These are phyloP conservation scores for Cryptococcus sp. DNA, from an alignment of 1,284 basidiomycete genomes.

Conservation along the genomic window DNA sequence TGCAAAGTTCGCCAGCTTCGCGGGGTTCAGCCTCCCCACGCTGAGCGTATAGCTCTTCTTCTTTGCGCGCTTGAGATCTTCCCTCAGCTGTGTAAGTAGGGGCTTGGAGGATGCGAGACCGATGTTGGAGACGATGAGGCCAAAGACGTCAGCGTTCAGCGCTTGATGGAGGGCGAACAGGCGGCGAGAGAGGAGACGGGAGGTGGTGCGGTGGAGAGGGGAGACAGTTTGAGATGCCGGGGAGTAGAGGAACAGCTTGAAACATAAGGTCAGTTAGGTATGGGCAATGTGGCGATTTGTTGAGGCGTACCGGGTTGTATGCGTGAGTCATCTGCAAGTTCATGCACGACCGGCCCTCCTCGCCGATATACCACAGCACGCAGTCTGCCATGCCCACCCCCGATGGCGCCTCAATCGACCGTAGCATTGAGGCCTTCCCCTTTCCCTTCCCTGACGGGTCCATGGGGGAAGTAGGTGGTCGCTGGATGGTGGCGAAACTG, in stretches of 20 bases:
- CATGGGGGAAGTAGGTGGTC: conserved; percentile 15
- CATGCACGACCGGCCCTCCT: conserved; percentile 74
- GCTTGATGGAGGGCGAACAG: conserved; percentile 86
- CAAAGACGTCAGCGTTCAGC: conserved; percentile 88
- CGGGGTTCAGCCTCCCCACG: conserved; percentile 92
- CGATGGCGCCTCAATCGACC: conserved; percentile 37
- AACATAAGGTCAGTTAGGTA: not conserved
- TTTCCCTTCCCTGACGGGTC: conserved; percentile 12
- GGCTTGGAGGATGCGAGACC: conserved; percentile 79
- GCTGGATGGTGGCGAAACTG: conserved; percentile 34
- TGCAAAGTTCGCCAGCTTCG: conserved; percentile 93
- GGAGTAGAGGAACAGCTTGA: conserved; percentile 56
- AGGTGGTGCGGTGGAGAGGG: conserved; percentile 65
- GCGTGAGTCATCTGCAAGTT: conserved; percentile 81
- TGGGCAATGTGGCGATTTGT: not conserved
- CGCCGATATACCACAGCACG: conserved; percentile 74
- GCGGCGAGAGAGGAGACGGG: conserved; percentile 84
- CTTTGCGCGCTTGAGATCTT: conserved; percentile 60
- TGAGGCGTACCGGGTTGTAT: conserved; percentile 49
- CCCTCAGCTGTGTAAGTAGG: conserved; percentile 71
- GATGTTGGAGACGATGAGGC: conserved; percentile 90
- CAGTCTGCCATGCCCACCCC: conserved; percentile 45
- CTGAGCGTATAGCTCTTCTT: conserved; percentile 94
- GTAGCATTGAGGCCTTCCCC: conserved; percentile 36
- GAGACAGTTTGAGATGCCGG: conserved; percentile 56